Base-by-base conservation (phyloP, 306 rosid species). In the Albizia julibrissin region DNA sequence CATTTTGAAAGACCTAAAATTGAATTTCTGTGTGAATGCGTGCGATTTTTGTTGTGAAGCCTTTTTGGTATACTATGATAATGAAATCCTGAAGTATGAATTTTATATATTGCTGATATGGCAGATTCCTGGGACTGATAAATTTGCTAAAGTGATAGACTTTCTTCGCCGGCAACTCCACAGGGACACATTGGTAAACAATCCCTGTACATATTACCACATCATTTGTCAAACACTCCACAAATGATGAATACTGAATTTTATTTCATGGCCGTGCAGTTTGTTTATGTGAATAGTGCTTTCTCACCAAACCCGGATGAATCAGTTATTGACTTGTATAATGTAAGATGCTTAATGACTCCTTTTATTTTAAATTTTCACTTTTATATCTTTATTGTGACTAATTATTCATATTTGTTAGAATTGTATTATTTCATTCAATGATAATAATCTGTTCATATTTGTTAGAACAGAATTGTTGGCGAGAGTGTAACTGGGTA, bases 301-400 rank as follows among this genome's bases (percentile, higher is more conserved):
- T 93, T 93, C 88, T 93, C 99, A 12, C 98, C 97, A 1, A 94
- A 89, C 83, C 98, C 98, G n/a, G 97, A 95, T 82, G 99, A 90
- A 86, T 78, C 86, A 52, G 96, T 95, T 77, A 87, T 84, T 70
- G 99, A 95, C 86, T 90, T 93, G 73, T 95, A 92, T 74, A 89
- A 90, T 84, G 97, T 95, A 90, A 93, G 97, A 66, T 26, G 74
- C 40, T 68, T 64, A 39, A 68, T 70, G 65, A 46, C 52, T 43
- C 84, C 73, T 44, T 47, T 76, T 71, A 14, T 44, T 84, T 78
- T 12, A 59, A 56, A 70, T 37, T 46, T 64, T 26, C 11, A 75
- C 56, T 75, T 13, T 2, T 29, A 39, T 73, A 72, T 39, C 44
- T 56, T 72, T 21, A 3, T 49, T 72, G 0, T 21, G 42, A 49